These are phyloP conservation scores for Aureobasidium sp. DNA, from an alignment of 2,329 filamentous ascomycete genomes.

Conservation along the genomic window DNA sequence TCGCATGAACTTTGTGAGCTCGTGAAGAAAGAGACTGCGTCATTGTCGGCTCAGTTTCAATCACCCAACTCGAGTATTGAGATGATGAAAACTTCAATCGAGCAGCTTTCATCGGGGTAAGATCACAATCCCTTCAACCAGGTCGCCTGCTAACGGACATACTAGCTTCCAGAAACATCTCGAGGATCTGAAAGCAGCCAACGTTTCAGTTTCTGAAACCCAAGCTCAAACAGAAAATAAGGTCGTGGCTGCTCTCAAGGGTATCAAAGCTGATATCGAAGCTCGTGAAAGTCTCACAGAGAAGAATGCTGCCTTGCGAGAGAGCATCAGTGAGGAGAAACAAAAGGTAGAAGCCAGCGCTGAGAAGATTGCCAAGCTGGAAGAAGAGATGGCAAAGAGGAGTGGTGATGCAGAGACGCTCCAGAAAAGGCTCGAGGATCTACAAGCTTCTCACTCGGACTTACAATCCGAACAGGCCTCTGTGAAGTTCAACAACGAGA, in stretches of 20 bases:
- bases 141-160: not conserved
- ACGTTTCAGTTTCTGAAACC: not conserved
- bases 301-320: not conserved
- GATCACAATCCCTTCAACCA: not conserved
- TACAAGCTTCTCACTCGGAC: not conserved
- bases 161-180: not conserved
- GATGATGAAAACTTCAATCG: not conserved
- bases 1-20: not conserved
- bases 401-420: not conserved
- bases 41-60: not conserved
- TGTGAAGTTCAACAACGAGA: not conserved
- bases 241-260: not conserved
- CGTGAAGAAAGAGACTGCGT: not conserved
- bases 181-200: not conserved
- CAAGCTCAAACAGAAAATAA: not conserved
- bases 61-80: not conserved
- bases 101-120: not conserved
- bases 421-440: not conserved
- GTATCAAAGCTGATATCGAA: not conserved
- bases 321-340: not conserved
- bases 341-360: not conserved
- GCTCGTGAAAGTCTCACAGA: not conserved
- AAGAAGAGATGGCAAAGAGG: not conserved
- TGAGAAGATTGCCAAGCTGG: not conserved
- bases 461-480: not conserved